Base-by-base conservation (phyloP, 352 stramenopile genomes). In the Pythium dissotocum region DNA sequence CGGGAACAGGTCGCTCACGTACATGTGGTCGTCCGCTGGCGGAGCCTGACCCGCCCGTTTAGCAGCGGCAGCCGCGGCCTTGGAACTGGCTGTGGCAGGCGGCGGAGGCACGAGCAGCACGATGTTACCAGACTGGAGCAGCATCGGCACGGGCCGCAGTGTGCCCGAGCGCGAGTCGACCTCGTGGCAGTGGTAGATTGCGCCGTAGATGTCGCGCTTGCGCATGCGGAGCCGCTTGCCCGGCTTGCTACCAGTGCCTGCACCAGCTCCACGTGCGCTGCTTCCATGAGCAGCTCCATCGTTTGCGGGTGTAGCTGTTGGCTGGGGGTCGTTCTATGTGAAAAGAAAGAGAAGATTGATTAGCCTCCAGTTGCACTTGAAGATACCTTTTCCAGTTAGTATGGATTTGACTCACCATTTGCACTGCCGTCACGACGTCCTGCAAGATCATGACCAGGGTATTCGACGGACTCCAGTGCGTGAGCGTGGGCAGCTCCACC, bases 391-490 rank as follows among this genome's bases (percentile, higher is more conserved):
- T 14, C 38, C 7, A 0, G 21, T 16, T 32, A 42, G 36, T 1
- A 14, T 18, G 32, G 12, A 0, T 18, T 21, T 26, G 54, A 76
- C 64, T 38, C 30, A 78, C 77, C 73, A 78, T 76, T 62, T 94
- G 86, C 33, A 94, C 80, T 36, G 79, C 63, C 18, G 64, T 44
- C 63, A 89, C 79, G 61, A 94, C 88, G 63, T 94, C 80, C 38
- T 88, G 69, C 24, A 94, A 63, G 10, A 94, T 53, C 84, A 91
- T 91, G 38, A 76, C 64, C 42, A 94, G 72, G 16, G 86, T 93
- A 18, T 87, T 88, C 10, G 86, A 94, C 42, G 86, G 86, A 35
- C 76, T 94, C 86, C 86, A 94, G 36, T 83, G 77, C 61, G 70
- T 58, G n/a, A 93, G 70, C 60, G 82, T 67, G 2, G 82, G 79